A percentile compares a stretch with the other conserved stretches of the same genome.
Conservation (phyloP, 2,329 filamentous ascomycete genomes). For the Alternaria viburni region DNA sequence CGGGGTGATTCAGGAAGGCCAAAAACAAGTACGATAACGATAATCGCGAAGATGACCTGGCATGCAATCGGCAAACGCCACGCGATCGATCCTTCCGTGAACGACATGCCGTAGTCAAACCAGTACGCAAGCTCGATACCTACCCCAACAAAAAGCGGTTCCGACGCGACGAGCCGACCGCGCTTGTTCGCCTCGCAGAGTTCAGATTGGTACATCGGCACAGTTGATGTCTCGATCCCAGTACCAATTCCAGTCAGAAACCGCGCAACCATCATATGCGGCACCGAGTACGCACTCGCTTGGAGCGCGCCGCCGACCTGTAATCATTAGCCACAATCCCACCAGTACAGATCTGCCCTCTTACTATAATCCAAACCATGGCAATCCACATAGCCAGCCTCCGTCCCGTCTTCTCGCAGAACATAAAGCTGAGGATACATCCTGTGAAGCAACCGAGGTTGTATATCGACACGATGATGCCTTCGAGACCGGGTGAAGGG, state of each 20-base stretch:
- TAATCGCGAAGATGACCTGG: conserved; percentile 53
- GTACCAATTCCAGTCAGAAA: conserved; percentile 61
- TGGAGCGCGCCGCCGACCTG: conserved; percentile 48
- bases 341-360: no score
- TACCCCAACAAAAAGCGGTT: conserved; percentile 57
- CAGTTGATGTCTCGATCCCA: conserved; percentile 61
- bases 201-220: conserved; percentile 61
- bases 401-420: conserved; percentile 47
- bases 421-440: conserved; percentile 47
- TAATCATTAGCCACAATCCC: not conserved
- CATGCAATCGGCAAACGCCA: conserved; percentile 57
- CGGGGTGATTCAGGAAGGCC: conserved; percentile 36
- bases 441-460: conserved; percentile 49
- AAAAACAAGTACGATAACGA: conserved; percentile 53
- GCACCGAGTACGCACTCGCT: conserved; percentile 38
- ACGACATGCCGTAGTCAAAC: conserved; percentile 47
- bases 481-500: conserved; percentile 47
- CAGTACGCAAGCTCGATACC: conserved; percentile 57
- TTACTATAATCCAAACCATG: conserved; percentile 44
- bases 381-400: conserved; percentile 51
- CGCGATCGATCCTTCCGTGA: conserved; percentile 50
- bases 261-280: conserved; percentile 59
- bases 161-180: conserved; percentile 65
- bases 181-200: conserved; percentile 61
- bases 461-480: conserved; percentile 53